Conservation (phyloP, 2,329 filamentous ascomycete genomes). For the Chaetomiaceae sp. region DNA sequence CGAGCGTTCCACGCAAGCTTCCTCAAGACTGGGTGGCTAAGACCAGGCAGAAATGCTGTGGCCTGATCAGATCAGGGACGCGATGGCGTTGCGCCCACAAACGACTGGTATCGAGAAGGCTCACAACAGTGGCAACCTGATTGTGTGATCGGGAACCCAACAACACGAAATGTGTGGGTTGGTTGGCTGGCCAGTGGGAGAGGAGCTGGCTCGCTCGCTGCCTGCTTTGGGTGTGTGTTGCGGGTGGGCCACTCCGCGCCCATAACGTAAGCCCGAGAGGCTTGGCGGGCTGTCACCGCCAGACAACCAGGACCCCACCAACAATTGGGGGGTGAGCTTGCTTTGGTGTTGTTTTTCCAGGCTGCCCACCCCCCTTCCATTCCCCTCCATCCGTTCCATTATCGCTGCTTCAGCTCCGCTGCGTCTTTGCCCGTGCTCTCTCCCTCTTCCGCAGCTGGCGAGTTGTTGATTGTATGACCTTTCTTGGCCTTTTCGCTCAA, state of each 20-base stretch:
- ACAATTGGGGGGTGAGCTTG: conserved; percentile 17
- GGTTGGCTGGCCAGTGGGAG: background rate
- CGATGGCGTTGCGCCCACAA: no score
- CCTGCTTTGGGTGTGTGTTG: no score
- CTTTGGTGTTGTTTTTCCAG: conserved; percentile 20
- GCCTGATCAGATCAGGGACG: background rate
- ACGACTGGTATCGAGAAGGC: no score
- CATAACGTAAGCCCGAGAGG: no score
- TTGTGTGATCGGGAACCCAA: conserved; percentile 1
- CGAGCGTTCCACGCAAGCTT: background rate
- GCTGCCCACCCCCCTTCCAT: conserved; percentile 11
- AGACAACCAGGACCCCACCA: conserved; percentile 8
- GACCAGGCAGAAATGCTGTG: conserved; percentile 13
- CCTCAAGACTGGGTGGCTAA: background rate
- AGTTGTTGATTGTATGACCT: background rate
- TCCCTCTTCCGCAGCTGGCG: background rate
- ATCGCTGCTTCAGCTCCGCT: conserved; percentile 9
- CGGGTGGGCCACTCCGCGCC: no score
- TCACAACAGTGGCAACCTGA: conserved; percentile 5
- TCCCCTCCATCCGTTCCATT: conserved; percentile 21
- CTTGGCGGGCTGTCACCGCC: background rate
- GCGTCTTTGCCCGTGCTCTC: background rate
- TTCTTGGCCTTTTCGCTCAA: background rate
- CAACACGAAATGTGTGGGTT: background rate
- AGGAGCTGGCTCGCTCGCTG: background rate